phyloP scores from a whole-genome alignment of 192 early-diverging fungal genomes.

The Rhizoclosmatium sp. region DNA sequence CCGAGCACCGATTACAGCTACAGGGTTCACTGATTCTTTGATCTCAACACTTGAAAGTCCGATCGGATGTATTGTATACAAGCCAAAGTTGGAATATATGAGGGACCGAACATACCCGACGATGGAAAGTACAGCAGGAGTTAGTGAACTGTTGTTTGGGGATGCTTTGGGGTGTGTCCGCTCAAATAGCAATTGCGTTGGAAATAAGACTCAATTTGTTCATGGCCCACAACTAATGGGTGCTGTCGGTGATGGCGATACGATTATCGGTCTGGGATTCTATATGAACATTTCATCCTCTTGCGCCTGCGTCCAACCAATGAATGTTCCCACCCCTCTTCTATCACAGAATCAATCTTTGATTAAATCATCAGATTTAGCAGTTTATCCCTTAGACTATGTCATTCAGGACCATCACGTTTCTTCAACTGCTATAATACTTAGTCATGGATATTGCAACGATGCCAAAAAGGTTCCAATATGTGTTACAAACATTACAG shows the following conservation, averaged over 20 bases:
- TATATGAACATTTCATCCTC: constrained; percentile 3
- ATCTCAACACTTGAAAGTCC: not conserved
- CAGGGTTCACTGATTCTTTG: not conserved
- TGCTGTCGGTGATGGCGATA: constrained; percentile 1
- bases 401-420: not conserved
- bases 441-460: not conserved
- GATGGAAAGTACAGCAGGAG: constrained; percentile 6
- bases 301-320: constrained; percentile 5
- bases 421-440: not conserved
- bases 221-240: constrained; percentile 24
- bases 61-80: not conserved
- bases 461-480: not conserved
- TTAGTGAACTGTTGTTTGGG: not conserved
- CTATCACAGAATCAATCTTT: not conserved
- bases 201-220: not conserved
- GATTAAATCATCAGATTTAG: not conserved
- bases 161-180: constrained; percentile 21
- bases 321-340: not conserved
- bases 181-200: not conserved
- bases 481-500: not conserved
- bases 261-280: constrained; percentile 5
- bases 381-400: too few relatives aligned
- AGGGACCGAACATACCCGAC: constrained; percentile 18
- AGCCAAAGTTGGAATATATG: not conserved
- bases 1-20: constrained; percentile 16